Conservation (phyloP, 768 basidiomycete species). For the Suillus subaureus region DNA sequence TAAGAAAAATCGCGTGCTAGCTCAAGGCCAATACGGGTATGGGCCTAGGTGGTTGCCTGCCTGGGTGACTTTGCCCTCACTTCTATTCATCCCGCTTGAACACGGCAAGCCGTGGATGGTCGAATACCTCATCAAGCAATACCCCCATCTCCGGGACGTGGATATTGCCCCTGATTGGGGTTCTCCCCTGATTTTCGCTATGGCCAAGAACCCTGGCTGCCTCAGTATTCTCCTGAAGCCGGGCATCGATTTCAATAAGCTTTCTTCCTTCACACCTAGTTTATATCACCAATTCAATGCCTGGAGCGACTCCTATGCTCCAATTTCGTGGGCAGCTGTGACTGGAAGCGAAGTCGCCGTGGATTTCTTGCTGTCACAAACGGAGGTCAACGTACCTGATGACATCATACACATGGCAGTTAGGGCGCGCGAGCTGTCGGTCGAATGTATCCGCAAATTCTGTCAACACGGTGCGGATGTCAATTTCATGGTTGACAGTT, state of each 20-base stretch:
- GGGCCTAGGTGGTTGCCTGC: not conserved
- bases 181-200: not conserved
- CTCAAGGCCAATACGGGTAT: no score
- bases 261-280: not conserved
- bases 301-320: not conserved
- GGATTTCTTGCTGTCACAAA: not conserved
- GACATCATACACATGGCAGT: not conserved
- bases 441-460: not conserved
- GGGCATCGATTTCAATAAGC: not conserved
- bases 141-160: not conserved
- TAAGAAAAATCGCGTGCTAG: not conserved
- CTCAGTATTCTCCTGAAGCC: not conserved
- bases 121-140: not conserved
- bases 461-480: not conserved
- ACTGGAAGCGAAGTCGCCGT: not conserved
- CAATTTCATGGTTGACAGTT: not conserved
- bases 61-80: not conserved
- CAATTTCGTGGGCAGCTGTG: slow-evolving; percentile 1
- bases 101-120: not conserved
- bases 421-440: not conserved
- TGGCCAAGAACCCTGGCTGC: no score
- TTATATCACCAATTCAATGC: rapidly evolving
- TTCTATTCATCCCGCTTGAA: not conserved
- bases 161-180: not conserved
- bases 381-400: not conserved